Conservation (phyloP, 2,329 filamentous ascomycete species). For the Biscogniauxia sp. region DNA sequence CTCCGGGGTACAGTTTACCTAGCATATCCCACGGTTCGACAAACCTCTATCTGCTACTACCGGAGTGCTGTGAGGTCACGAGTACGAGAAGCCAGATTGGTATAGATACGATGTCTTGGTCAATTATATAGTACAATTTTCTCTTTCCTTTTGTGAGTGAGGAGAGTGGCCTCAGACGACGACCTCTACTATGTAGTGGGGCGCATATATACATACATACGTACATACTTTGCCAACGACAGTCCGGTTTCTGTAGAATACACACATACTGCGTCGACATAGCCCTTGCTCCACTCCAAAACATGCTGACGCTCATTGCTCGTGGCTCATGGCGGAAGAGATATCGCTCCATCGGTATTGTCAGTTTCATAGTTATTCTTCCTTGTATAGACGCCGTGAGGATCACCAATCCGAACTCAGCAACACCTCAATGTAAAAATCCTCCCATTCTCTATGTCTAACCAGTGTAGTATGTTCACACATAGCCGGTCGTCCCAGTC, state of each 20-base stretch:
- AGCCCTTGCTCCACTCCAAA: slow-evolving; percentile 2
- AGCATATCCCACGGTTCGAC: slow-evolving; percentile 9
- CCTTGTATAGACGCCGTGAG: slow-evolving; percentile 13
- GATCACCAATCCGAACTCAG: slow-evolving; percentile 20
- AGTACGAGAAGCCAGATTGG: neutral
- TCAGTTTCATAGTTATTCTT: slow-evolving; percentile 7
- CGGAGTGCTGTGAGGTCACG: neutral
- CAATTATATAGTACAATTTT: neutral
- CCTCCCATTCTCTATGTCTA: slow-evolving; percentile 22
- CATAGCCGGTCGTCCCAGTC: slow-evolving; percentile 7
- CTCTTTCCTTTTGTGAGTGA: slow-evolving; percentile 21
- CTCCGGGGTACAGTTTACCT: neutral
- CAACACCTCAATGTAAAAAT: slow-evolving; percentile 26
- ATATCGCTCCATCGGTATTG: slow-evolving; percentile 7
- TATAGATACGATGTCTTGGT: neutral
- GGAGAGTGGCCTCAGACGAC: slow-evolving; percentile 28
- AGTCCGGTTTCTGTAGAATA: neutral
- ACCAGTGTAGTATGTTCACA: slow-evolving; percentile 12
- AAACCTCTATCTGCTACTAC: neutral
- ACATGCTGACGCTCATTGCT: slow-evolving; percentile 6
- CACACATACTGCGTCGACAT: slow-evolving; percentile 1
- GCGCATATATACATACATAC: slow-evolving; percentile 1
- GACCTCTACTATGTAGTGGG: slow-evolving; percentile 1
- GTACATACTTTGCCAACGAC: slow-evolving; percentile 3
- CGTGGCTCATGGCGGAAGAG: slow-evolving; percentile 6